Conservation (phyloP, 2,329 filamentous ascomycete species). For the Orbilia javanica region DNA sequence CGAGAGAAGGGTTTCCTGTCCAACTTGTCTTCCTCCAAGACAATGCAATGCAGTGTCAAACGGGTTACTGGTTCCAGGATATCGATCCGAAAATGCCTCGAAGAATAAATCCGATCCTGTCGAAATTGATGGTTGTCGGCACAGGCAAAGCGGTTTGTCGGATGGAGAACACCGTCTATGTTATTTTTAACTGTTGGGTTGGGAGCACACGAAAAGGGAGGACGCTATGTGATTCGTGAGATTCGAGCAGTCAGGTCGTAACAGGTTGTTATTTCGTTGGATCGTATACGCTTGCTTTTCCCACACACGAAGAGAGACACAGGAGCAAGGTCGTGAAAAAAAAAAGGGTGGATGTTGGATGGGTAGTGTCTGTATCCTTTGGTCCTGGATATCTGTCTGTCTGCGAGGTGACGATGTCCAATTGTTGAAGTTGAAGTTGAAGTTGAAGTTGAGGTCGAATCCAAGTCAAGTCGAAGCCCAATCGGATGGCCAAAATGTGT, state of each 20-base stretch:
- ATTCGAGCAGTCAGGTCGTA: constrained; percentile 1
- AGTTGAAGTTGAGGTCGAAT: neutral
- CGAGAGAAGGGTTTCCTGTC: constrained; percentile 7
- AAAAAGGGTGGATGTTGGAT: neutral
- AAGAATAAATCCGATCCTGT: constrained; percentile 8
- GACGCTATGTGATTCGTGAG: constrained; percentile 19
- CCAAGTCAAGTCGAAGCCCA: too few species aligned
- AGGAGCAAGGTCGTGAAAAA: constrained; percentile 13
- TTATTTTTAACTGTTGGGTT: constrained; percentile 15
- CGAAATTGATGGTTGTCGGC: constrained; percentile 19
- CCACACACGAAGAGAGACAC: neutral
- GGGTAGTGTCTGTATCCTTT: neutral
- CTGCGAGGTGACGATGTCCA: neutral
- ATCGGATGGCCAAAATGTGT: constrained; percentile 11
- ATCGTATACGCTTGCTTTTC: neutral
- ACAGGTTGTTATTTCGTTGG: constrained; percentile 13
- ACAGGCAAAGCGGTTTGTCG: constrained; percentile 26
- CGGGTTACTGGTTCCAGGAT: constrained; percentile 30
- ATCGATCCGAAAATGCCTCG: constrained; percentile 31
- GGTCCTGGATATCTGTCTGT: neutral
- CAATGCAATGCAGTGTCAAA: neutral
- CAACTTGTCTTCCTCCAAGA: constrained; percentile 9
- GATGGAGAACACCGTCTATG: constrained; percentile 38
- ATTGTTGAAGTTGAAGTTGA: constrained; percentile 16
- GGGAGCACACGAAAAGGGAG: constrained; percentile 38